A percentile compares a stretch with the other conserved stretches of the same genome.
Conservation (phyloP, 495 filamentous ascomycete species). For the Penicillium ochrochloron region DNA sequence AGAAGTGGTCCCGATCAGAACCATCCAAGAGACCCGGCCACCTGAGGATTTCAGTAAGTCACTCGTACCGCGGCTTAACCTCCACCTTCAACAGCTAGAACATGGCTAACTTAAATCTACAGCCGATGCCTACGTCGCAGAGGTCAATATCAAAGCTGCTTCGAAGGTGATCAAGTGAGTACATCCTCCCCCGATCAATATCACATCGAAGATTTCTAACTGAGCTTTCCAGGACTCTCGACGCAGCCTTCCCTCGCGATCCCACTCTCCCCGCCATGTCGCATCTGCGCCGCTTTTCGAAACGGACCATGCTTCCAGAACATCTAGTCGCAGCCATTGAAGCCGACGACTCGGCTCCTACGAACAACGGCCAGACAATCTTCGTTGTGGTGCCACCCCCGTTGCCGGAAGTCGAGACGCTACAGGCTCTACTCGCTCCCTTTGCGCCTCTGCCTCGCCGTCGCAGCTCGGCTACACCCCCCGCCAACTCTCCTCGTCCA, state of each 20-base stretch:
- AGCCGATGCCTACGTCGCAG: conserved; percentile 50
- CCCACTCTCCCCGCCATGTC: conserved; percentile 64
- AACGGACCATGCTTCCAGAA: conserved; percentile 67
- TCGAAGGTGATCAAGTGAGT: conserved; percentile 53
- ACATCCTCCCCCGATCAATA: background rate
- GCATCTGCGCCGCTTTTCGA: conserved; percentile 84
- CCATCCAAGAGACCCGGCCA: conserved; percentile 48
- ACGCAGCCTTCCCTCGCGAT: conserved; percentile 56
- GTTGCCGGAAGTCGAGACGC: conserved; percentile 31
- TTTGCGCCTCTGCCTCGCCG: conserved; percentile 31
- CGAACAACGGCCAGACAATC: conserved; percentile 32
- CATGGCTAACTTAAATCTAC: conserved; percentile 16
- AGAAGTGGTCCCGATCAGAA: conserved; percentile 40
- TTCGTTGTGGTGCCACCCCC: conserved; percentile 47
- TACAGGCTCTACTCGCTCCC: conserved; percentile 41
- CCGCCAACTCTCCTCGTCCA: conserved; percentile 1
- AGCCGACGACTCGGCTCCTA: conserved; percentile 18
- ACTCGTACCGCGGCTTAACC: background rate
- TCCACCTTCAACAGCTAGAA: background rate
- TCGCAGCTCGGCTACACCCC: conserved; percentile 11
- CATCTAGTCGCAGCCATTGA: conserved; percentile 42
- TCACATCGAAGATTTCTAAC: background rate
- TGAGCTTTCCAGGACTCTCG: conserved; percentile 40
- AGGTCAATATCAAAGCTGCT: conserved; percentile 50
- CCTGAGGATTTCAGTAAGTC: conserved; percentile 45